Base-by-base conservation (phyloP, 495 filamentous ascomycete species). In the Talaromyces ruber region DNA sequence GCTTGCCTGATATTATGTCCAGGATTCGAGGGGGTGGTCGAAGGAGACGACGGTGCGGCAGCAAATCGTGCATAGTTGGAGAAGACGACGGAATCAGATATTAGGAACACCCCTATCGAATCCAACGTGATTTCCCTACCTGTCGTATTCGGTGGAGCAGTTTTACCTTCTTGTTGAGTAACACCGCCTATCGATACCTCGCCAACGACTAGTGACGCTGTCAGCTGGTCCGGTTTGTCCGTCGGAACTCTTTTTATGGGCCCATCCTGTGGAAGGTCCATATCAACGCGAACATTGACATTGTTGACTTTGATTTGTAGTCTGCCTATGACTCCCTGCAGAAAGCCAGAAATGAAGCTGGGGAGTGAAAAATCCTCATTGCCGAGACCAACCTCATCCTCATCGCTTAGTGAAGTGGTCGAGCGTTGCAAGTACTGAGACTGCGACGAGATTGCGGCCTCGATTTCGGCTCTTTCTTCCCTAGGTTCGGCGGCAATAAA, bases 251-350 rank as follows among this genome's bases (percentile, higher is more conserved):
- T 66, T 57, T 77, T 80, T 1, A 66, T 68, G 12, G 72, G 62
- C 2, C 71, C 75, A 59, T 80, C 77, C 34, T 79, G 75, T 56
- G 77, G 76, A 5, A 84, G 66, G 59, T 80, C 79, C 57, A 81
- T 74, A 43, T 92, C 87, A 16, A 86, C 72, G 0, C 86, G 83
- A 29, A 91, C 72, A 53, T 84, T 78, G 18, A 92, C 77, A 64
- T 92, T 84, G 50, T 79, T 81, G 43, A 97, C 80, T 30, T 78
- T 79, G 18, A 97, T 72, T 71, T 91, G 82, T 25, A 96, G 72
- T 43, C 93, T 84, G 68, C 97, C 91, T 32, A 84, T 77, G 61
- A 97, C 84, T 5, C 92, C 92, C 70, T 91, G 87, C 0, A 98
- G 72, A 66, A 95, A 93, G 25, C 82, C 86, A 9, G 91, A 86